A percentile compares a stretch with the other conserved stretches of the same genome.
Evolutionary conservation across 306 rosid species (phyloP).

Genomic region (Citrullus colocynthis): DNA sequence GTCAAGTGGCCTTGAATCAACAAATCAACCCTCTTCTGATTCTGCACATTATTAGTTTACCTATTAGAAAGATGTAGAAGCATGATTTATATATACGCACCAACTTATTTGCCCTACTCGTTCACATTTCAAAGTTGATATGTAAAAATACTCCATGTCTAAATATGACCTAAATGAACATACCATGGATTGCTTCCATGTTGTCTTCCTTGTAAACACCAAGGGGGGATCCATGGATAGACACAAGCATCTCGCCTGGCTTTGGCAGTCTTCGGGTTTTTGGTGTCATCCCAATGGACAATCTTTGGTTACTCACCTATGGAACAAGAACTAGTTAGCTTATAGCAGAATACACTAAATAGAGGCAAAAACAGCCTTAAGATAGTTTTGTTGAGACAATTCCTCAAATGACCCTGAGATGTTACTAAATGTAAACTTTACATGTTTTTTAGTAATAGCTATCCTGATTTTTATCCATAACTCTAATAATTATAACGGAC

Average conservation of each 20-base stretch:
- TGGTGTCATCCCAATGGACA: constrained; percentile 83
- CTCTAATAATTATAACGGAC: neutral
- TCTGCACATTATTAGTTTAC: constrained; percentile 30
- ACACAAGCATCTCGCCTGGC: constrained; percentile 85
- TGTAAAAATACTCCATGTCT: neutral
- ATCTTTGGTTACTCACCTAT: constrained; percentile 61
- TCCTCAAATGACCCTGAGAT: neutral
- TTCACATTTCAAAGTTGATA: neutral
- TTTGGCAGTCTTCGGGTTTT: constrained; percentile 65
- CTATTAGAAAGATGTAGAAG: neutral
- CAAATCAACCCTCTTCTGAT: constrained; percentile 47
- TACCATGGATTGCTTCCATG: constrained; percentile 90
- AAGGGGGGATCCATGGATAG: constrained; percentile 85
- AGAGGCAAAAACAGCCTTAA: neutral
- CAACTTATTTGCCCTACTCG: neutral
- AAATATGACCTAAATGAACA: neutral
- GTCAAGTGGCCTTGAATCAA: constrained; percentile 1
- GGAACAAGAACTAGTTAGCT: neutral
- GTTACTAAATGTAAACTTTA: neutral
- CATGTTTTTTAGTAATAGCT: neutral
- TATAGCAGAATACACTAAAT: neutral
- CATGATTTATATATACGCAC: neutral
- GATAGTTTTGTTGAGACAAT: neutral
- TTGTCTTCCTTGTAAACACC: constrained; percentile 77
- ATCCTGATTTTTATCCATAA: neutral